Percentiles rank a stretch among this genome's conserved stretches.
Conservation (phyloP, 345 rosid genomes). For the Eucalyptus tenuipes region DNA sequence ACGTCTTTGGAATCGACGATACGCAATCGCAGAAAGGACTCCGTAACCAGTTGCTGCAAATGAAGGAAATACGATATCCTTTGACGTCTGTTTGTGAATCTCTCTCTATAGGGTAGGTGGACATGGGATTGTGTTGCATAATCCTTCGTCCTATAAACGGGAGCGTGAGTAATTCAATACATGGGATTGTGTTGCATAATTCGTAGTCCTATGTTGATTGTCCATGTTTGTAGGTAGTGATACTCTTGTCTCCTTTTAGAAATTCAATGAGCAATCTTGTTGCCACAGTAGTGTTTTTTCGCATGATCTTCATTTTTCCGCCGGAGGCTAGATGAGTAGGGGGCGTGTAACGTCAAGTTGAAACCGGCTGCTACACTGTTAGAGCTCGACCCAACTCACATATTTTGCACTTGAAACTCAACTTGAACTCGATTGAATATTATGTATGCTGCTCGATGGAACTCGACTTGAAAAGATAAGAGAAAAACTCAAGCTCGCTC, state of each 20-base stretch:
- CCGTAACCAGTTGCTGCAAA: neutral
- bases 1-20: neutral
- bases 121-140: no score
- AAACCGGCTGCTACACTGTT: no score
- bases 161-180: neutral
- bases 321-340: neutral
- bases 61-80: neutral
- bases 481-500: neutral
- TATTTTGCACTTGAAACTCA: neutral
- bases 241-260: neutral
- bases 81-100: no score
- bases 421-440: neutral
- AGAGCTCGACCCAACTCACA: neutral
- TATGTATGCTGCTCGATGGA: accelerated
- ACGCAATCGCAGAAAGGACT: neutral
- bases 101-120: no score
- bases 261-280: no score
- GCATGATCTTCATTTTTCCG: neutral
- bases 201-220: neutral
- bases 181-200: neutral
- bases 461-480: neutral
- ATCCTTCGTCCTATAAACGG: no score
- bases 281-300: neutral
- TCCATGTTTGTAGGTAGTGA: neutral
- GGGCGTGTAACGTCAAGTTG: neutral